Evolutionary conservation across 2,329 filamentous ascomycete genomes (phyloP).

Genomic region (Scedosporium aurantiacum): DNA sequence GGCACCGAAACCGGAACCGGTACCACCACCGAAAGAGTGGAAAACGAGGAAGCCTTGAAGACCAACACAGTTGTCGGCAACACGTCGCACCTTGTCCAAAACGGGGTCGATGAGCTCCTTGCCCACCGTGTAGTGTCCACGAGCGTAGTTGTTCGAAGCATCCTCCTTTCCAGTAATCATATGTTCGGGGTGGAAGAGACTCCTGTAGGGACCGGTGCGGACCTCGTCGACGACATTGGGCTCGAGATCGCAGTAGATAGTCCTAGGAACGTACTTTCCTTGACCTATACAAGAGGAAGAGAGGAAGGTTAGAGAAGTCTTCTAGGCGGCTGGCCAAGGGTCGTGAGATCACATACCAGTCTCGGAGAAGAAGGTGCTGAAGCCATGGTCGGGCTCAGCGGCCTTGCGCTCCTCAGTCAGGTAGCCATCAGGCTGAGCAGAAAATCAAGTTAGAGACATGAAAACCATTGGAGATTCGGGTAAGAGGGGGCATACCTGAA

Average conservation of each 20-base stretch:
- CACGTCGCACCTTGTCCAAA: constrained; percentile 91
- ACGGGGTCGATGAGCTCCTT: constrained; percentile 99
- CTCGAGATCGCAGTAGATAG: constrained; percentile 99
- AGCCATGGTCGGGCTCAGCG: constrained; percentile 86
- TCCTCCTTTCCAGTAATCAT: constrained; percentile 99
- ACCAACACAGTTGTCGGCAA: constrained; percentile 95
- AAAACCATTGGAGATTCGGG: neutral
- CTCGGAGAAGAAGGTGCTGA: constrained; percentile 99
- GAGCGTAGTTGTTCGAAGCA: constrained; percentile 99
- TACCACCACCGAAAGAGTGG: constrained; percentile 99
- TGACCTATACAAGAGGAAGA: constrained; percentile 49
- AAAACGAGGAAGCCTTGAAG: constrained; percentile 99
- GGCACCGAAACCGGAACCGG: constrained; percentile 95
- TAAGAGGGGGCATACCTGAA: constrained; percentile 65
- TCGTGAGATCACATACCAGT: constrained; percentile 55
- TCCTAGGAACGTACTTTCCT: constrained; percentile 97
- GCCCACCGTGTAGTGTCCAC: constrained; percentile 98
- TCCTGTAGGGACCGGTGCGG: constrained; percentile 91
- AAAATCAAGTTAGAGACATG: constrained; percentile 7
- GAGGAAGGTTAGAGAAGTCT: neutral
- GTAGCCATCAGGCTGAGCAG: constrained; percentile 80
- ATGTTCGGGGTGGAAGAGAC: constrained; percentile 96
- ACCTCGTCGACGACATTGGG: constrained; percentile 99
- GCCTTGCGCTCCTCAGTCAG: constrained; percentile 96
- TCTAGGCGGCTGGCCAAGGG: neutral